Percentiles rank a stretch among this genome's conserved stretches.
These are phyloP conservation scores for Rubroboletus pulcherrimus DNA, from an alignment of 768 basidiomycete species.

Conservation along the genomic window DNA sequence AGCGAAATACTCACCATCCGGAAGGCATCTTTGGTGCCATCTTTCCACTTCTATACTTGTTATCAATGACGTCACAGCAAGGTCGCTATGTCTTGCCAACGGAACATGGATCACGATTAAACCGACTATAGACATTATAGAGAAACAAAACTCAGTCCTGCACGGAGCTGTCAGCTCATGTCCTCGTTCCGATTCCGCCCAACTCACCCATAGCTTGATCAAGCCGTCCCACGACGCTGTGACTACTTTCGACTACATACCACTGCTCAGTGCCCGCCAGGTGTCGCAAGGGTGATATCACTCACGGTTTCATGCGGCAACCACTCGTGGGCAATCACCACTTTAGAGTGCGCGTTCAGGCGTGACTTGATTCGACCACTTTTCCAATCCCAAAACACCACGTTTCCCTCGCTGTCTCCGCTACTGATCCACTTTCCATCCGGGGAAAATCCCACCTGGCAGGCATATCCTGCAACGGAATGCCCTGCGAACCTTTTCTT, in stretches of 20 bases:
- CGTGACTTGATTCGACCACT: conserved; percentile 93
- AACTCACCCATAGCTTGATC: conserved; percentile 93
- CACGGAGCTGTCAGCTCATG: conserved; percentile 5
- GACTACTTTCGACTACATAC: conserved; percentile 83
- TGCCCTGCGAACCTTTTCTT: conserved; percentile 99
- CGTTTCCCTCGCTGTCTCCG: conserved; percentile 90
- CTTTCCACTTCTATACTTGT: background rate
- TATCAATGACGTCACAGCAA: conserved; percentile 2
- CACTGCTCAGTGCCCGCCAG: conserved; percentile 9
- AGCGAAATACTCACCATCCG: background rate
- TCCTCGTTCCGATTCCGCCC: background rate
- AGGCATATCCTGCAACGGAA: conserved; percentile 95
- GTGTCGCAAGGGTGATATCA: conserved; percentile 14
- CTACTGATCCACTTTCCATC: conserved; percentile 99
- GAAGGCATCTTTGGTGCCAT: background rate
- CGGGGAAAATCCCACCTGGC: conserved; percentile 94
- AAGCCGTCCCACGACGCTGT: conserved; percentile 98
- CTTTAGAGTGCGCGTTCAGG: conserved; percentile 86
- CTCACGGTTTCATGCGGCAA: conserved; percentile 94
- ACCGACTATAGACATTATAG: conserved; percentile 4
- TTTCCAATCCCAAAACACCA: conserved; percentile 99
- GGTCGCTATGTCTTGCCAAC: background rate
- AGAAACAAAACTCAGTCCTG: conserved; percentile 29
- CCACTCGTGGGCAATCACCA: conserved; percentile 98
- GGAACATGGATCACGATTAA: conserved; percentile 1